Evolutionary conservation across 1,284 basidiomycete genomes (phyloP).

Genomic region (Heterobasidion parviporum): DNA sequence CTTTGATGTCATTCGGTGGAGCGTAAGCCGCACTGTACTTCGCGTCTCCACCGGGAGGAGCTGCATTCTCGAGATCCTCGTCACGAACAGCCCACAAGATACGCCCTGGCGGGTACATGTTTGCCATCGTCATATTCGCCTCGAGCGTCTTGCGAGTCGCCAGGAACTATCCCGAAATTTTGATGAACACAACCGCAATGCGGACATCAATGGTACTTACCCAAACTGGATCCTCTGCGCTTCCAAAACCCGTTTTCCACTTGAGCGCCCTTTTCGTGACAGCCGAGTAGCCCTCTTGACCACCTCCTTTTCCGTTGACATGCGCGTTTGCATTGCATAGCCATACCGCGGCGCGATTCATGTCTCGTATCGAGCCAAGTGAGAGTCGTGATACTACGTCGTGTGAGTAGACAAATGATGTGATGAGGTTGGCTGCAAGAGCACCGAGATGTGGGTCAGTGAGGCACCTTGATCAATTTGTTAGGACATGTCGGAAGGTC

Average conservation of each 20-base stretch:
- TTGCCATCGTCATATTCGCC: slow-evolving; percentile 73
- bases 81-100: slow-evolving; percentile 73
- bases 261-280: slow-evolving; percentile 52
- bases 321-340: slow-evolving; percentile 61
- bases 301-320: background rate
- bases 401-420: slow-evolving; percentile 75
- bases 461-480: slow-evolving; percentile 37
- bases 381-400: slow-evolving; percentile 76
- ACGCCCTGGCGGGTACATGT: slow-evolving; percentile 73
- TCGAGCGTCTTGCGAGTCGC: slow-evolving; percentile 76
- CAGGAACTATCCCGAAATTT: slow-evolving; percentile 44
- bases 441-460: slow-evolving; percentile 47
- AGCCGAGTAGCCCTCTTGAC: slow-evolving; percentile 44
- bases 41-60: background rate
- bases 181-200: background rate
- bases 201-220: slow-evolving; percentile 27
- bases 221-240: slow-evolving; percentile 54
- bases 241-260: slow-evolving; percentile 49
- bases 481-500: background rate
- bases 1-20: slow-evolving; percentile 5
- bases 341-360: slow-evolving; percentile 70
- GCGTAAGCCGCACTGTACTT: slow-evolving; percentile 9
- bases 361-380: slow-evolving; percentile 69
- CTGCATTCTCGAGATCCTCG: slow-evolving; percentile 29
- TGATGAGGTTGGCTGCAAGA: slow-evolving; percentile 52